Percentiles rank a stretch among this genome's conserved stretches.
These are phyloP conservation scores for Poterioochromonas sp. DNA, from an alignment of 352 stramenopile species.

Conservation along the genomic window DNA sequence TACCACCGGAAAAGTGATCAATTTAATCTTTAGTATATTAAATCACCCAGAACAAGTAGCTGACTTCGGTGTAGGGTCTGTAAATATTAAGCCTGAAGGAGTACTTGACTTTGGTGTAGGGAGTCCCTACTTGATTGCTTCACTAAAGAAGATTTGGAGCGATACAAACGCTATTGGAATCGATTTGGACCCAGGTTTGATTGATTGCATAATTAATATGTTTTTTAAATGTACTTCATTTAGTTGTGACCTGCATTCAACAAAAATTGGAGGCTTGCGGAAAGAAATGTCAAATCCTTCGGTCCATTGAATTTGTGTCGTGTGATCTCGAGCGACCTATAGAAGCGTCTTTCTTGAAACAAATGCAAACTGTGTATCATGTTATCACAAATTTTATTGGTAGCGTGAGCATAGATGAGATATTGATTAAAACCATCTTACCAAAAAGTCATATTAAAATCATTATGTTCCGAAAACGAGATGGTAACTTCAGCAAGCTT, in stretches of 20 bases:
- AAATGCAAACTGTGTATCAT: constrained; percentile 31
- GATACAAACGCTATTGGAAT: constrained; percentile 31
- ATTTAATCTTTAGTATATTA: constrained; percentile 33
- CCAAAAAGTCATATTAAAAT: constrained; percentile 32
- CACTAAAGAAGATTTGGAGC: constrained; percentile 30
- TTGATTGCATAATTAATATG: constrained; percentile 32
- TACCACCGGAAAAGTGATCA: constrained; percentile 30
- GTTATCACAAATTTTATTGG: constrained; percentile 32
- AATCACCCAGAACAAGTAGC: constrained; percentile 30
- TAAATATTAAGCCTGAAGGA: constrained; percentile 31
- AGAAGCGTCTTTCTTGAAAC: constrained; percentile 30
- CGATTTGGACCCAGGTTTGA: constrained; percentile 29
- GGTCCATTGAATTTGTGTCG: constrained; percentile 30
- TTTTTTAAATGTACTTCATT: constrained; percentile 32
- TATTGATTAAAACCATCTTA: constrained; percentile 32
- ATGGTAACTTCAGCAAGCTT: constrained; percentile 30
- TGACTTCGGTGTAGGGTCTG: constrained; percentile 29
- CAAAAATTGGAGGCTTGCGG: constrained; percentile 29
- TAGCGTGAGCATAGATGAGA: constrained; percentile 30
- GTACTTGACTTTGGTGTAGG: constrained; percentile 30
- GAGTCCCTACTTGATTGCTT: constrained; percentile 30
- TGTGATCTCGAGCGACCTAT: constrained; percentile 29
- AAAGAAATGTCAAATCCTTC: constrained; percentile 31
- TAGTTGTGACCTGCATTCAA: constrained; percentile 30
- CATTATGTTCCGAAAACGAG: constrained; percentile 30